Conservation (phyloP, 305 asterid genomes). For the Fraxinus baroniana region DNA sequence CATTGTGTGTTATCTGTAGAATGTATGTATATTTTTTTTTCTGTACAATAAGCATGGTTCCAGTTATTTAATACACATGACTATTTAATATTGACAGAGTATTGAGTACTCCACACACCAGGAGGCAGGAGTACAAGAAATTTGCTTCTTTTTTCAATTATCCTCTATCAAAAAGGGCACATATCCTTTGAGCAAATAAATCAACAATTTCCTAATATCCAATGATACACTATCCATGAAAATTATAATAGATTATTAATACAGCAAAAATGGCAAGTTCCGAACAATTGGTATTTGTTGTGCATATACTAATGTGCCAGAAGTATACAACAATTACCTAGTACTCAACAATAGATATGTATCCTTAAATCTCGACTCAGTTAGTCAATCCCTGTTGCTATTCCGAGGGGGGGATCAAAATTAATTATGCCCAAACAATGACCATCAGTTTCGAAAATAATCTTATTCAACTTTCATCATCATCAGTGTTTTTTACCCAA, state of each 20-base stretch:
- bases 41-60: too few relatives aligned
- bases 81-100: neutral
- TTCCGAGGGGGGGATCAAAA: slow-evolving; percentile 41
- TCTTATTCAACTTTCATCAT: slow-evolving; percentile 47
- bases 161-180: neutral
- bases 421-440: slow-evolving; percentile 32
- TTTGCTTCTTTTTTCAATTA: neutral
- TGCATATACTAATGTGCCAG: slow-evolving; percentile 29
- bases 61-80: neutral
- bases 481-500: slow-evolving; percentile 17
- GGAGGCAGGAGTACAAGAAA: too few relatives aligned
- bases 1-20: too few relatives aligned
- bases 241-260: neutral
- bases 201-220: neutral
- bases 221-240: neutral
- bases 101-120: neutral
- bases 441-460: slow-evolving; percentile 34
- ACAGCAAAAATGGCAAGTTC: slow-evolving; percentile 26
- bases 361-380: slow-evolving; percentile 33
- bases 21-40: too few relatives aligned
- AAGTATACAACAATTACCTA: slow-evolving; percentile 39
- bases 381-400: slow-evolving; percentile 40
- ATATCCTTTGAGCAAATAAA: neutral
- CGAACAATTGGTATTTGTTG: slow-evolving; percentile 9
- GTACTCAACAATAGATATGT: slow-evolving; percentile 27